These are phyloP conservation scores for Phytophthora idaei DNA, from an alignment of 352 stramenopile species.

Conservation along the genomic window DNA sequence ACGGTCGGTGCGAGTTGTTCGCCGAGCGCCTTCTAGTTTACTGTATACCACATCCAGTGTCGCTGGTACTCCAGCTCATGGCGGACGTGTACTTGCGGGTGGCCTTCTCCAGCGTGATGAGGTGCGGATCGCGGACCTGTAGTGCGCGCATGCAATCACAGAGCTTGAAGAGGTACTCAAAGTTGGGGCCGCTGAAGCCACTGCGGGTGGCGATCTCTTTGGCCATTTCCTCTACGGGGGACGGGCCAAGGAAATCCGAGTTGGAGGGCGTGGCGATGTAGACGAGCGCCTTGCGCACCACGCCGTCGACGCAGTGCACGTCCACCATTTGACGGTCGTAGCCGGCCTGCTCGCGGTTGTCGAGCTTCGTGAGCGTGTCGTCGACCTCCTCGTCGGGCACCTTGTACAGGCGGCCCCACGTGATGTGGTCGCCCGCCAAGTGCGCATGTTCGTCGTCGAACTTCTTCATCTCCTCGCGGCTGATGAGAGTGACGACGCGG, in stretches of 20 bases:
- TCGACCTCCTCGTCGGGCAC: slow-evolving; percentile 80
- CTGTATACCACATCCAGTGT: slow-evolving; percentile 54
- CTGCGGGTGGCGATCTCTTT: slow-evolving; percentile 75
- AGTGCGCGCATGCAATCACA: slow-evolving; percentile 81
- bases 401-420: slow-evolving; percentile 89
- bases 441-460: slow-evolving; percentile 80
- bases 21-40: slow-evolving; percentile 42
- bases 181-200: slow-evolving; percentile 80
- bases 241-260: slow-evolving; percentile 81
- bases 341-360: slow-evolving; percentile 85
- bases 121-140: slow-evolving; percentile 75
- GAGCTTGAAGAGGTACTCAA: slow-evolving; percentile 86
- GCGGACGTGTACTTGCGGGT: slow-evolving; percentile 63
- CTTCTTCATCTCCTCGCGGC: slow-evolving; percentile 69
- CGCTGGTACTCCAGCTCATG: slow-evolving; percentile 45
- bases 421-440: slow-evolving; percentile 65
- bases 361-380: slow-evolving; percentile 77
- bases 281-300: slow-evolving; percentile 70
- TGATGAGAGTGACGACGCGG: slow-evolving; percentile 89
- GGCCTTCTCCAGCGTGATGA: slow-evolving; percentile 72
- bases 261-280: slow-evolving; percentile 89
- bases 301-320: slow-evolving; percentile 76
- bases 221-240: slow-evolving; percentile 74
- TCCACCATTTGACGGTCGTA: slow-evolving; percentile 83
- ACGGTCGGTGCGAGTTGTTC: slow-evolving; percentile 12